These are phyloP conservation scores for Paecilomyces dactylethromorphus DNA, from an alignment of 2,329 filamentous ascomycete species.

Conservation along the genomic window DNA sequence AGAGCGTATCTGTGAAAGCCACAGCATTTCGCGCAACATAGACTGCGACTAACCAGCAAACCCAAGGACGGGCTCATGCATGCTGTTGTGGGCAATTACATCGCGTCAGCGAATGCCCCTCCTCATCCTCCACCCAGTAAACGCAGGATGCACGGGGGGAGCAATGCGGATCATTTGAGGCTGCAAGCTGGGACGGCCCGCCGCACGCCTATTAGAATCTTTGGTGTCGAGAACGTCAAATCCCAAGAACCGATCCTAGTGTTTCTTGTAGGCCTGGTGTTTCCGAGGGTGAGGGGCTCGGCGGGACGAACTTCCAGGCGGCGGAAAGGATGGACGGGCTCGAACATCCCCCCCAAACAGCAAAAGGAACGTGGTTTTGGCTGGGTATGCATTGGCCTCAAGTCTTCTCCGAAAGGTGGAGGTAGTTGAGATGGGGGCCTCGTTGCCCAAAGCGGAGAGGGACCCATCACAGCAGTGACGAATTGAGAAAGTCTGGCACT, in stretches of 20 bases:
- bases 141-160: constrained; percentile 21
- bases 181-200: constrained; percentile 42
- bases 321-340: constrained; percentile 1
- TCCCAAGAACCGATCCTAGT: background rate
- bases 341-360: constrained; percentile 1
- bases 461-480: constrained; percentile 14
- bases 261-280: background rate
- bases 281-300: background rate
- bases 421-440: constrained; percentile 8
- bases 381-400: background rate
- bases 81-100: constrained; percentile 23
- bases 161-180: constrained; percentile 37
- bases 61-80: constrained; percentile 33
- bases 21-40: constrained; percentile 17
- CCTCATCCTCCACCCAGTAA: constrained; percentile 27
- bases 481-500: constrained; percentile 11
- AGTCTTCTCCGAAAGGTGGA: constrained; percentile 4
- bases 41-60: constrained; percentile 31
- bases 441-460: constrained; percentile 24
- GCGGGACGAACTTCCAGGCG: background rate
- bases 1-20: constrained; percentile 6
- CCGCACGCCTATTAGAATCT: constrained; percentile 22
- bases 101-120: constrained; percentile 26
- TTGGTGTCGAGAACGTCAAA: constrained; percentile 1
- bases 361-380: constrained; percentile 5